Base-by-base conservation (phyloP, 139 green algal genomes). In the Chlamydomonas asymmetrica region DNA sequence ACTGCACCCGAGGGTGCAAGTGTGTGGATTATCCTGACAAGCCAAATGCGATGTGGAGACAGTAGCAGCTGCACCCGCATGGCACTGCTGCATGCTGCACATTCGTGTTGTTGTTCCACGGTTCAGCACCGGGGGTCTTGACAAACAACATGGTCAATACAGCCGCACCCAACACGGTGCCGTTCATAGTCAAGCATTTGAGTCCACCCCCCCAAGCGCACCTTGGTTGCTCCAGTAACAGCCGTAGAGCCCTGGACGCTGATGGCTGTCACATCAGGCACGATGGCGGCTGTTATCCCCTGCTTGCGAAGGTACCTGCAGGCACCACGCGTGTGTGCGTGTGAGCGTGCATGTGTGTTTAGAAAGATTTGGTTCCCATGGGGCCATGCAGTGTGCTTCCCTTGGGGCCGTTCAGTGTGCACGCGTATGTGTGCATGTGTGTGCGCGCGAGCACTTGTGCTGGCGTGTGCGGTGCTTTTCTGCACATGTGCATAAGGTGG, bases 251-350 rank as follows among this genome's bases (percentile, higher is more conserved):
- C 60, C 57, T 34, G 38, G 64, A 56, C 41, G 29, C 40, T 71
- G 57, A 64, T 49, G 43, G 27, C 43, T 48, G 49, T 43, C 41
- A 90, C 72, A 38, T 88, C 82, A 2, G 85, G 85, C 63, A 88
- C 72, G 41, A 88, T 75, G 9, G 80, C 75, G n/a, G n/a, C n/a
- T n/a, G n/a, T n/a, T n/a, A n/a, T n/a, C n/a, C n/a, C n/a, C n/a
- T n/a, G n/a, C n/a, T n/a, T n/a, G n/a, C n/a, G n/a, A n/a, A n/a
- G n/a, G n/a, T n/a, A n/a, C n/a, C n/a, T n/a, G n/a, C n/a, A n/a
- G n/a, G n/a, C 29, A 87, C 70, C 9, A 71, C 56, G 48, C 57
- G 34, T 6, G 50, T 56, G 22, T 65, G 43, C n/a, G 66, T 29
- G 0, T 39, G n/a, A 1, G 63, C 38, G n/a, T 9, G 0, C 10